These are phyloP conservation scores for Radiomyces spectabilis DNA, from an alignment of 192 early-diverging fungal genomes.

Conservation along the genomic window DNA sequence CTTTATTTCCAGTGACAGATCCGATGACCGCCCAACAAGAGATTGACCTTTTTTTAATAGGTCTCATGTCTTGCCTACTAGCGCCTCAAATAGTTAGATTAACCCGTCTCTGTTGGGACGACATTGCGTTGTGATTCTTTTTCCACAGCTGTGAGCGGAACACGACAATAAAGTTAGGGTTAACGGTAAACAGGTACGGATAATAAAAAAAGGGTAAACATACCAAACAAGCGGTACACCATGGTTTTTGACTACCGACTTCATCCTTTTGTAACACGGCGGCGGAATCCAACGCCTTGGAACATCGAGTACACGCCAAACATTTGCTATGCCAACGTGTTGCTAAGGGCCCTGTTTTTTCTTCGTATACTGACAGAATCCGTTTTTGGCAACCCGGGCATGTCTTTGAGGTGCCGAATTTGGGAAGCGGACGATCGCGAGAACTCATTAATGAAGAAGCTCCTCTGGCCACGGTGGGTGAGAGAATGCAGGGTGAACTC, in stretches of 20 bases:
- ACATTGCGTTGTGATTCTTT: too few species aligned
- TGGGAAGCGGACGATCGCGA: slow-evolving; percentile 10
- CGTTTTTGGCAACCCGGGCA: slow-evolving; percentile 22
- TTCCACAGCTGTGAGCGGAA: too few species aligned
- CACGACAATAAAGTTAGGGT: too few species aligned
- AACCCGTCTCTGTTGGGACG: too few species aligned
- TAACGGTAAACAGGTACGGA: too few species aligned
- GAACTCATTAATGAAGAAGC: slow-evolving; percentile 7
- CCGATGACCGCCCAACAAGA: too few species aligned
- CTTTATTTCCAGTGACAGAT: too few species aligned
- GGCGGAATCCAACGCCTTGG: slow-evolving; percentile 21
- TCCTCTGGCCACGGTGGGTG: not conserved
- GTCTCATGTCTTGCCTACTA: too few species aligned
- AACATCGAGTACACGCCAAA: slow-evolving; percentile 12
- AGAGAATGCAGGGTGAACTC: not conserved
- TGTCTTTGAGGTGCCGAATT: slow-evolving; percentile 11
- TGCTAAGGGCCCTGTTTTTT: slow-evolving; percentile 19
- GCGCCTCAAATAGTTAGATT: too few species aligned
- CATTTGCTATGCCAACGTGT: slow-evolving; percentile 25
- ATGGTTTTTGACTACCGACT: slow-evolving; percentile 4
- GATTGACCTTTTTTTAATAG: too few species aligned
- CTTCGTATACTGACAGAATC: slow-evolving; percentile 16
- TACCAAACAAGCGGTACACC: slow-evolving; percentile 21
- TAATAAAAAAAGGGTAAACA: too few species aligned
- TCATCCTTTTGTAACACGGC: slow-evolving; percentile 8